Percentiles rank a stretch among this genome's conserved stretches.
These are phyloP conservation scores for Zygotorulaspora danielsina DNA, from an alignment of 805 yeast species.

Conservation along the genomic window DNA sequence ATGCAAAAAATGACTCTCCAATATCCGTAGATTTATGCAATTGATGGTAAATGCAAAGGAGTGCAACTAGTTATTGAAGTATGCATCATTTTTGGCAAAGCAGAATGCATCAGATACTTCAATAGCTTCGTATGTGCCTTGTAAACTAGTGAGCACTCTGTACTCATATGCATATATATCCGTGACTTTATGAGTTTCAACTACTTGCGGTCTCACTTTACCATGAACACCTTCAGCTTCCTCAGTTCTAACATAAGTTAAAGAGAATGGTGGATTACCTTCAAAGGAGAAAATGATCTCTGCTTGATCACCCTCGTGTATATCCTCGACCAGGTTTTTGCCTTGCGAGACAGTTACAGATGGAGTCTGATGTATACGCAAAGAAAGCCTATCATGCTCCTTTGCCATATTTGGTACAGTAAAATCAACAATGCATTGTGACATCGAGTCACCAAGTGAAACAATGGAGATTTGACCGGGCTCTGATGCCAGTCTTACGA, in stretches of 20 bases:
- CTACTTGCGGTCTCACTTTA: slow-evolving; percentile 50
- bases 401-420: slow-evolving; percentile 38
- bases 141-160: slow-evolving; percentile 70
- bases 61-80: slow-evolving; percentile 20
- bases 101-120: slow-evolving; percentile 86
- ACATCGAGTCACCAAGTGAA: slow-evolving; percentile 69
- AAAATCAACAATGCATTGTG: slow-evolving; percentile 65
- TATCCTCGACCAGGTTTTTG: slow-evolving; percentile 67
- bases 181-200: slow-evolving; percentile 53
- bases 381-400: slow-evolving; percentile 34
- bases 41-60: not conserved
- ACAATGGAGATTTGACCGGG: slow-evolving; percentile 72
- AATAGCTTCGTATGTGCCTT: slow-evolving; percentile 91
- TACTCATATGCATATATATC: slow-evolving; percentile 68
- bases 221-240: slow-evolving; percentile 40
- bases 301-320: slow-evolving; percentile 92
- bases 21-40: too few relatives aligned
- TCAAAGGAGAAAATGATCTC: slow-evolving; percentile 76
- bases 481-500: slow-evolving; percentile 69
- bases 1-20: too few relatives aligned
- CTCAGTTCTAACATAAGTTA: slow-evolving; percentile 76
- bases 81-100: slow-evolving; percentile 43
- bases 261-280: slow-evolving; percentile 87
- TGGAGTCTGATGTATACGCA: slow-evolving; percentile 53
- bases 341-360: slow-evolving; percentile 84